Percentiles rank a stretch among this genome's conserved stretches.
Conservation (phyloP, 495 filamentous ascomycete species). For the Hypoxylon intermedium region DNA sequence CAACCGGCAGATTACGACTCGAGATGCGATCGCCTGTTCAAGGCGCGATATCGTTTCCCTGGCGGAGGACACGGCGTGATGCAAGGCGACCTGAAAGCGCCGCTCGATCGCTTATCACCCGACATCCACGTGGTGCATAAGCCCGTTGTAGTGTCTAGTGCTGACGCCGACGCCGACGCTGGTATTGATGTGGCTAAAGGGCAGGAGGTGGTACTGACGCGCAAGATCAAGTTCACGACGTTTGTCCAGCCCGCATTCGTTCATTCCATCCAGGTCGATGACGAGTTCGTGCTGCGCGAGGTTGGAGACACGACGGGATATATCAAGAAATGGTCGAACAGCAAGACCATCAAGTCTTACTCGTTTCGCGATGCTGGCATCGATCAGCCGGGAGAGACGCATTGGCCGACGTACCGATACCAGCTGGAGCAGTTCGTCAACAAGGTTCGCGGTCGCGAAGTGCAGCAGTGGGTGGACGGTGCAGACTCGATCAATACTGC, state of each 20-base stretch:
- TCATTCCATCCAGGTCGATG: conserved; percentile 61
- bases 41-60: conserved; percentile 52
- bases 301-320: conserved; percentile 27
- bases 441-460: conserved; percentile 54
- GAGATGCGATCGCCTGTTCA: conserved; percentile 50
- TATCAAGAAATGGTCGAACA: conserved; percentile 55
- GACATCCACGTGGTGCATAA: conserved; percentile 51
- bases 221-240: conserved; percentile 54
- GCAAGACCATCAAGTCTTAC: conserved; percentile 55
- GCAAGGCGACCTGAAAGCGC: conserved; percentile 44
- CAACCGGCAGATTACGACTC: conserved; percentile 41
- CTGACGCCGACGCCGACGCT: conserved; percentile 37
- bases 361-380: conserved; percentile 48
- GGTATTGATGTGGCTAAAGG: conserved; percentile 45
- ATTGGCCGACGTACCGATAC: conserved; percentile 61
- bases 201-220: conserved; percentile 47
- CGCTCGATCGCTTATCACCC: conserved; percentile 38
- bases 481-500: conserved; percentile 61
- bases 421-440: conserved; percentile 67
- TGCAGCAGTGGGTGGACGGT: conserved; percentile 57
- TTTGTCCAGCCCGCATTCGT: conserved; percentile 48
- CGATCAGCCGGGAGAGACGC: conserved; percentile 47
- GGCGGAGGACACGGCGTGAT: conserved; percentile 52
- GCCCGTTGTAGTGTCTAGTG: conserved; percentile 38
- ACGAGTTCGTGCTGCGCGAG: conserved; percentile 50